Conservation (phyloP, 2,329 filamentous ascomycete species). For the Talaromyces islandicus region DNA sequence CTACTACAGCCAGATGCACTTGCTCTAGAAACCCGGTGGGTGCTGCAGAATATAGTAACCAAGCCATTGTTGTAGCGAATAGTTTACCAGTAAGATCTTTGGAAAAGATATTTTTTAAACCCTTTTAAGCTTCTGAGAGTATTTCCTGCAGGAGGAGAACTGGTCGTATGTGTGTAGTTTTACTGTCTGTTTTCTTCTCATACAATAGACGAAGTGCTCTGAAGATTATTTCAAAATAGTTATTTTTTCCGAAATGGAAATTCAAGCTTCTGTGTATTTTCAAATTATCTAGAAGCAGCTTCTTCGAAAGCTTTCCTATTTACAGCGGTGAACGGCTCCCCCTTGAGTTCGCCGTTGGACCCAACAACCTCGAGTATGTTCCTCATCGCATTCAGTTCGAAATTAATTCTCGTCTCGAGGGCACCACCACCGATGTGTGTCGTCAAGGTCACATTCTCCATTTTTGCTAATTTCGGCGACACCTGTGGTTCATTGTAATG, state of each 20-base stretch:
- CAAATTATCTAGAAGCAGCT: neutral
- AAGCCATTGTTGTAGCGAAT: neutral
- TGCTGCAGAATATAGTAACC: constrained; percentile 5
- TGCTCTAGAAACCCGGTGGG: constrained; percentile 31
- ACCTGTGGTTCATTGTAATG: constrained; percentile 6
- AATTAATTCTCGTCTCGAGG: constrained; percentile 5
- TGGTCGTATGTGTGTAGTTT: no score
- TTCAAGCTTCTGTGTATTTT: neutral
- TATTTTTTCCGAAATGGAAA: neutral
- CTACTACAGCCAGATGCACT: constrained; percentile 31
- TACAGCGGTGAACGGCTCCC: constrained; percentile 3
- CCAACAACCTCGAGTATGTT: constrained; percentile 5
- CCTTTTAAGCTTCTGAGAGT: neutral
- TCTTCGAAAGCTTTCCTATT: constrained; percentile 5
- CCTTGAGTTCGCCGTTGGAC: neutral
- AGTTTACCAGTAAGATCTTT: neutral
- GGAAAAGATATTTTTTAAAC: neutral
- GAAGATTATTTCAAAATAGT: neutral
- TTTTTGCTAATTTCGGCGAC: constrained; percentile 1
- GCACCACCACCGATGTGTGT: constrained; percentile 5
- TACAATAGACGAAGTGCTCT: no score
- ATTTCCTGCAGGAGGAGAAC: no score
- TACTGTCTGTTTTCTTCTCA: no score
- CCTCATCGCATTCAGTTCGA: constrained; percentile 8
- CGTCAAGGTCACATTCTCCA: constrained; percentile 6